phyloP scores from a whole-genome alignment of 371 early-diverging fungal species.

The Chytridiales sp. region DNA sequence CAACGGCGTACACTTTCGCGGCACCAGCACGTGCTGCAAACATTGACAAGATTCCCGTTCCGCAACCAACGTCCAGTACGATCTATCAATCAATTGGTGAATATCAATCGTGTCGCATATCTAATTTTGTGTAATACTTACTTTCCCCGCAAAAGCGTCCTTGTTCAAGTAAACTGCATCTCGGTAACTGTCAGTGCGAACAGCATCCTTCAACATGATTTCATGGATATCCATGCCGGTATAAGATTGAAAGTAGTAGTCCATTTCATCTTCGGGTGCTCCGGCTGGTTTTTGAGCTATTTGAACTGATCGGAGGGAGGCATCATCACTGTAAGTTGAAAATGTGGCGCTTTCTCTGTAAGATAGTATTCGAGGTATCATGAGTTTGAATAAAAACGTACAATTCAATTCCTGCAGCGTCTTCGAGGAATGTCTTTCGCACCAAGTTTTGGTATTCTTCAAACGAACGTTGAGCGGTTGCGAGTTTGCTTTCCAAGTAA shows the following conservation, averaged over 20 bases:
- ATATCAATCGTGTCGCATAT: neutral
- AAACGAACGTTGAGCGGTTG: slow-evolving; percentile 33
- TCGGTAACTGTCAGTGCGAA: slow-evolving; percentile 93
- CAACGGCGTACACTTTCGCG: slow-evolving; percentile 63
- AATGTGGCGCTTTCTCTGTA: too few relatives aligned
- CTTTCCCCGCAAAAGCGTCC: slow-evolving; percentile 92
- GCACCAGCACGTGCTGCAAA: slow-evolving; percentile 98
- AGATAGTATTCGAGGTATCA: neutral
- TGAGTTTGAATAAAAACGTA: neutral
- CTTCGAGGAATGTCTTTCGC: slow-evolving; percentile 35
- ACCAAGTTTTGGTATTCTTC: slow-evolving; percentile 40
- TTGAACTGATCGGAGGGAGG: too few relatives aligned
- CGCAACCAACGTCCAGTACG: slow-evolving; percentile 97
- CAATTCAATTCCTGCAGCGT: slow-evolving; percentile 3
- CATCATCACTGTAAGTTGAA: too few relatives aligned
- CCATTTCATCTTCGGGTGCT: slow-evolving; percentile 30
- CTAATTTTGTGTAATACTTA: neutral
- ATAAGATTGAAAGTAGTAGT: slow-evolving; percentile 97
- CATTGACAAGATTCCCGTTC: slow-evolving; percentile 95
- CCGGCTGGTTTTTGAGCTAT: slow-evolving; percentile 4
- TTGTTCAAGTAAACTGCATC: slow-evolving; percentile 89
- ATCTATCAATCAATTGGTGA: slow-evolving; percentile 35
- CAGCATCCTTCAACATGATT: slow-evolving; percentile 71
- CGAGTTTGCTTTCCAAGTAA: slow-evolving; percentile 26
- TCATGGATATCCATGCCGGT: slow-evolving; percentile 86